Conservation (phyloP, 2,329 filamentous ascomycete genomes). For the Colletotrichum liriopes region DNA sequence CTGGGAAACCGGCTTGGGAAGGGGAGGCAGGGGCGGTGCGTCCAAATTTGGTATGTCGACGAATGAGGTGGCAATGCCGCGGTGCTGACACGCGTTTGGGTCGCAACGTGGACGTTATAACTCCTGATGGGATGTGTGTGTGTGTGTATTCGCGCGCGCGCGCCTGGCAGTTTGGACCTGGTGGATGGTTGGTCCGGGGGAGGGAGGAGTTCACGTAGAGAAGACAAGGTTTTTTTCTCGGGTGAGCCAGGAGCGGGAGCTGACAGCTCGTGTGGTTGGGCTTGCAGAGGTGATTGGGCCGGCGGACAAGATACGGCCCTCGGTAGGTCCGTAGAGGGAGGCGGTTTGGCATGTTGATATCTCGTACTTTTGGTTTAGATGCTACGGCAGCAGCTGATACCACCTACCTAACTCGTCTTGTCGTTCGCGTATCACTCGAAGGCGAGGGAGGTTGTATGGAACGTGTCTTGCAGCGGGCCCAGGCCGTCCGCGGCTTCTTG, state of each 20-base stretch:
- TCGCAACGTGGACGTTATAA: neutral
- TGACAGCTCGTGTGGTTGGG: neutral
- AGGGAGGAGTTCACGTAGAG: neutral
- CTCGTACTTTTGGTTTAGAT: neutral
- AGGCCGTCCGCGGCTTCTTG: neutral
- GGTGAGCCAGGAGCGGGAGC: neutral
- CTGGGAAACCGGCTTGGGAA: neutral
- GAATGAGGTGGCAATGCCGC: neutral
- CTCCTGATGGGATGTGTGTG: neutral
- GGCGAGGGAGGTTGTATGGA: neutral
- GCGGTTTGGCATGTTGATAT: neutral
- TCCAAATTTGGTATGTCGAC: neutral
- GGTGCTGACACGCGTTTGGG: neutral
- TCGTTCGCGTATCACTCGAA: neutral
- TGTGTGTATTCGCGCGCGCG: too few relatives aligned
- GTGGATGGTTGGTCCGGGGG: neutral
- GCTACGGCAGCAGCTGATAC: neutral
- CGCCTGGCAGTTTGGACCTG: neutral
- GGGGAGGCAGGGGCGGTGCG: neutral
- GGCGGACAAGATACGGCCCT: neutral
- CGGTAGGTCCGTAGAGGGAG: neutral
- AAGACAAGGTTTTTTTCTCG: neutral
- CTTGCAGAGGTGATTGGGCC: neutral
- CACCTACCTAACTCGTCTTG: neutral
- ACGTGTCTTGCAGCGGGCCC: neutral